These are phyloP conservation scores for Skeletonema potamos DNA, from an alignment of 108 stramenopile genomes.

Conservation along the genomic window DNA sequence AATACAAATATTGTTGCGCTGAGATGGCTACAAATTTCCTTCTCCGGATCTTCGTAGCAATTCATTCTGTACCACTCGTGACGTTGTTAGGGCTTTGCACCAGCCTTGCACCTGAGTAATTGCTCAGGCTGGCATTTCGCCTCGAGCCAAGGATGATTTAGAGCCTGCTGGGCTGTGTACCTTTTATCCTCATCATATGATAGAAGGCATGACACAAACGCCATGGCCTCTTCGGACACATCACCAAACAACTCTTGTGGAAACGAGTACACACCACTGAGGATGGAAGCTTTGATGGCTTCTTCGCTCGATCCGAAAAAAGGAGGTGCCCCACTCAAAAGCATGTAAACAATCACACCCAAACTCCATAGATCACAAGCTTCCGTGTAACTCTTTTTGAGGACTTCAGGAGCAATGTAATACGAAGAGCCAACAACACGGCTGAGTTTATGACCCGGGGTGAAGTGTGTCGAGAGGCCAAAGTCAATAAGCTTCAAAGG, in stretches of 20 bases:
- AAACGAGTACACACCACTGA: conserved; percentile 87
- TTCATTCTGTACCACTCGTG: too few species aligned
- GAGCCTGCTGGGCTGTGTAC: conserved; percentile 87
- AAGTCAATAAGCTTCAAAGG: conserved; percentile 95
- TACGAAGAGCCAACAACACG: conserved; percentile 94
- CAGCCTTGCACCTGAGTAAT: conserved; percentile 67
- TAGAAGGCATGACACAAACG: conserved; percentile 84
- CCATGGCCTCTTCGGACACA: conserved; percentile 90
- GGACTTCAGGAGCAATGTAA: conserved; percentile 97
- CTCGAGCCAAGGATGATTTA: conserved; percentile 87
- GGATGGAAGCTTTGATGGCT: conserved; percentile 87
- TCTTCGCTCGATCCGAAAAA: conserved; percentile 91
- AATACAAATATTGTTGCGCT: too few species aligned
- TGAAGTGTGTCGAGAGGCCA: conserved; percentile 91
- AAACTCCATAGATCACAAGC: conserved; percentile 96
- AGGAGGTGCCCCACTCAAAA: conserved; percentile 87
- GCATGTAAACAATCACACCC: conserved; percentile 94
- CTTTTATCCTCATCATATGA: conserved; percentile 85
- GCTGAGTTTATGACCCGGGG: conserved; percentile 81
- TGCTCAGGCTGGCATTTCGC: conserved; percentile 73
- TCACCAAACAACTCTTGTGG: conserved; percentile 87
- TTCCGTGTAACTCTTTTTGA: conserved; percentile 96
- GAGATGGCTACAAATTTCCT: too few species aligned
- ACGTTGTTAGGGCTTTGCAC: too few species aligned
- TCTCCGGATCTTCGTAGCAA: too few species aligned